Base-by-base conservation (phyloP, 228 moss, liverwort and hornwort genomes). In the Sphagnum magellanicum region DNA sequence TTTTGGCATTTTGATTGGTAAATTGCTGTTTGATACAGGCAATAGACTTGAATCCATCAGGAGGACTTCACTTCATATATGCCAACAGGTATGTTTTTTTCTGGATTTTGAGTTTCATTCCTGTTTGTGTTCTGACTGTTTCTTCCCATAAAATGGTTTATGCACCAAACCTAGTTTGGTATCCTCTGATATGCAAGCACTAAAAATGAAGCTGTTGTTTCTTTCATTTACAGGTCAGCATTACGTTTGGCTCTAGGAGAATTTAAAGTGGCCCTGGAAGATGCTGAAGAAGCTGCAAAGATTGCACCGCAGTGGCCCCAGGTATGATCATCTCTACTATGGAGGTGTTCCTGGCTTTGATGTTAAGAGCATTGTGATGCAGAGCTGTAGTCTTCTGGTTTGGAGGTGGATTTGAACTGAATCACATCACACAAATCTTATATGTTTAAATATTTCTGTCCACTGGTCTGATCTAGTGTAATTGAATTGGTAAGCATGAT, bases 231-330 rank as follows among this genome's bases (percentile, higher is more conserved):
- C 78, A 89, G 92, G 63, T 89, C 92, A 66, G 87, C 92, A 12
- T 72, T 81, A 59, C 81, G 79, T 67, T 61, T 92, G 53, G 87
- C 92, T 5, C 77, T 59, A 76, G 85, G 87, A 16, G 76, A 87
- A 58, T 65, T 65, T 61, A 71, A 55, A 16, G 83, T 75, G 16
- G 84, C 92, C 5, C 75, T 92, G 79, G 69, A 87, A 59, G 92
- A 92, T 74, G 89, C 85, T 32, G 72, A 81, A 77, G 84, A 77
- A 67, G 85, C 87, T 50, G 67, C 66, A 17, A 67, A 46, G 15
- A 70, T 87, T 52, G 71, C 89, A 69, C 89, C 92, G 14, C 76
- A 64, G 14, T 92, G 92, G 92, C 74, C 92, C 73, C 84, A 76
- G 86, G 89, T 88, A 63, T 58, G 32, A 32, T 32, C 3, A 32